Evolutionary conservation across 164 flowering plant species (phyloP).

Genomic region (Cinnamomum chago): DNA sequence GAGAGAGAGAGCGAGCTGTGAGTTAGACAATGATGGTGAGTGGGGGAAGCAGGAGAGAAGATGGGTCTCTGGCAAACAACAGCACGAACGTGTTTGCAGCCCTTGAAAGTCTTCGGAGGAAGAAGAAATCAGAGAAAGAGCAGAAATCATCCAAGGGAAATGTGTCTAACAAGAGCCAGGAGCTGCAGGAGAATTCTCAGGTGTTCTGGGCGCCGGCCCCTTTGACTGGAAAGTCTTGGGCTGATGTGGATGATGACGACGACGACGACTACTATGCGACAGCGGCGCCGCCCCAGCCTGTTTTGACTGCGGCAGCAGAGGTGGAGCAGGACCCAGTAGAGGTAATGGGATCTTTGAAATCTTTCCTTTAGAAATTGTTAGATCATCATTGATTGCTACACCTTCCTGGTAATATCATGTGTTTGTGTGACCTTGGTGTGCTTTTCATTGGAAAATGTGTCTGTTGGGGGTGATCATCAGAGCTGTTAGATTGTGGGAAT

Average conservation of each 20-base stretch:
- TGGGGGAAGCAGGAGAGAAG: constrained; percentile 53
- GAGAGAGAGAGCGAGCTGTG: no score
- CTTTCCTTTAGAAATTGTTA: no score
- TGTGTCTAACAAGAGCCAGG: constrained; percentile 38
- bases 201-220: constrained; percentile 83
- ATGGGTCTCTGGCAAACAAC: constrained; percentile 36
- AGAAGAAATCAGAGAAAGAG: constrained; percentile 61
- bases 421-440: no score
- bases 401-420: no score
- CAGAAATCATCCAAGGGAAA: constrained; percentile 40
- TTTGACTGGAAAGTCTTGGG: constrained; percentile 70
- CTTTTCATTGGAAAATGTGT: no score
- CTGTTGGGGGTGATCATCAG: no score
- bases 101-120: constrained; percentile 49
- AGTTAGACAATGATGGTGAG: constrained; percentile 31
- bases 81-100: constrained; percentile 60
- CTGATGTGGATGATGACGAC: constrained; percentile 77
- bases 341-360: constrained; percentile 16
- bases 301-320: constrained; percentile 32
- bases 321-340: constrained; percentile 29
- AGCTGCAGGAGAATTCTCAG: constrained; percentile 39
- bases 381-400: no score
- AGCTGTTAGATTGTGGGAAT: no score
- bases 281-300: constrained; percentile 54
- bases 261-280: constrained; percentile 83